Evolutionary conservation across 441 rosid genomes (phyloP), one percentile per base, ranked within the genome.

Genomic region (Sinapis alba): DNA sequence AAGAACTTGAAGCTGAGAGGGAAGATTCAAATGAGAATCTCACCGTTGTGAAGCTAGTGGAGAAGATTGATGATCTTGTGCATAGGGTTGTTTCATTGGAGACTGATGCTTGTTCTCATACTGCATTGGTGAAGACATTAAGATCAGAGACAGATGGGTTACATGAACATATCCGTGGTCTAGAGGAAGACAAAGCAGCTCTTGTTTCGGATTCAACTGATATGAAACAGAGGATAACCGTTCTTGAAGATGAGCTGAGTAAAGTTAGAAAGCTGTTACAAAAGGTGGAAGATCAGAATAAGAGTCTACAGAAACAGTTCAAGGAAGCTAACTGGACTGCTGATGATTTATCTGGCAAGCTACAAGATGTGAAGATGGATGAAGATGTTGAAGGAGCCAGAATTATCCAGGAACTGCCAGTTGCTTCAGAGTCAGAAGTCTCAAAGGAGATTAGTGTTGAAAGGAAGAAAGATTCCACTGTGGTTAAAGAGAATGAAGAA

Each of bases 21-120:
- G 76, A 83, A 15, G 77, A 81, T 65, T 63, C 80, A 10, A 76
- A 67, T 13, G 68, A 79, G 2, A 59, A 72, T 32, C 59, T 84
- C 6, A 84, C 94, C 0, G 85, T 88, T 67, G 76, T 81, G 50
- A 83, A 88, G 61, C 69, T 94, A 67, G 96, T 83, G 0, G 94
- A 86, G 68, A 94, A 75, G 73, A 86, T 94, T 12, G 90, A 94
- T 69, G 88, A 87, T 68, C 89, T 92, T 68, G 97, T 88, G 8
- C 88, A 90, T 0, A 92, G 83, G 65, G 90, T 92, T 53, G 89
- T 82, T 47, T 74, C 64, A 26, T 77, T 90, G 79, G 94, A 94
- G 78, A 79, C 85, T 7, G 76, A 71, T 11, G 84, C 89, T 32
- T 83, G 86, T 9, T 88, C 96, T 74, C 94, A 94, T 68, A 71